Evolutionary conservation across 164 flowering plant genomes (phyloP), one percentile per base, ranked within the genome.

Genomic region (Stephania japonica): DNA sequence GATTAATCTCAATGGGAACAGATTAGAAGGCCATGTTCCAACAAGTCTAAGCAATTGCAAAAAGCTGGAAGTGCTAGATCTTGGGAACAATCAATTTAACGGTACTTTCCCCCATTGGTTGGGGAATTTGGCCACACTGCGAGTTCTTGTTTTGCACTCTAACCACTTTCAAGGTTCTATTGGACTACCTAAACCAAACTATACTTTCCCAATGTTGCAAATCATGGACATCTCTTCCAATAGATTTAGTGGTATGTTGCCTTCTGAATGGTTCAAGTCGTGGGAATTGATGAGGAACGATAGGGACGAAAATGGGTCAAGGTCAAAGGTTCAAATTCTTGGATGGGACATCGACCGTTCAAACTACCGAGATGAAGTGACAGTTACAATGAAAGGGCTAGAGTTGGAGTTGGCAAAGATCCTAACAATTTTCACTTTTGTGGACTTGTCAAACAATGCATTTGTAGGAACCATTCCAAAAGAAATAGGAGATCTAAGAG

Each of bases 101-200:
- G 91, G 81, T 42, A 69, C 5, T 0, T 92, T 86, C 71, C 94
- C 96, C 7, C 87, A 78, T 62, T 73, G 71, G 72, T 74, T 92
- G 80, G 85, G 77, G 23, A 78, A 56, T 32, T 61, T 79, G 59
- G 5, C 83, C 56, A 67, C 63, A 1, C 67, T 92, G 76, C 84
- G 85, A 0, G 91, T 91, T 32, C 86, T 92, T 50, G 85, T 87
- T 43, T 41, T 92, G 74, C 82, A 90, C 0, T 70, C 78, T 44
- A 92, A 92, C 75, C 72, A 6, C 0, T 86, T 92, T 59, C 25
- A 66, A n/a, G 93, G 96, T n/a, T 1, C 67, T 19, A 68, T 90
- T 56, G 38, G 47, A 27, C 25, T 80, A 68, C 65, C 21, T 14
- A 4, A 25, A 67, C 16, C 64, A 13, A 53, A 26, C 24, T 0